phyloP scores from a whole-genome alignment of 2,329 filamentous ascomycete species.

The Aspergillus niger region DNA sequence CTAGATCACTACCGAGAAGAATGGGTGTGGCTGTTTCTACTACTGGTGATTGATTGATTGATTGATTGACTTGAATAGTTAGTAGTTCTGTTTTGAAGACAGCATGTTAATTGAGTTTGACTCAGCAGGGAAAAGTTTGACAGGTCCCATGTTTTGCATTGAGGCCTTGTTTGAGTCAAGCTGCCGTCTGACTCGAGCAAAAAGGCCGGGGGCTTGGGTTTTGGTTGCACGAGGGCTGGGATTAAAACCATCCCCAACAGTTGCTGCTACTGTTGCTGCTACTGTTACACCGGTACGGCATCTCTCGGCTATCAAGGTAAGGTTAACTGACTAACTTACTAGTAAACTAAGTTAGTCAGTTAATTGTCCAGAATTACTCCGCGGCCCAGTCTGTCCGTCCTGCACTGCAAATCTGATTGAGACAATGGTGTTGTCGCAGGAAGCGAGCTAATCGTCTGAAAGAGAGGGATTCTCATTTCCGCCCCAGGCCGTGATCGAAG shows the following conservation, averaged over 20 bases:
- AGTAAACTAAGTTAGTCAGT: background rate
- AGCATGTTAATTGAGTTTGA: background rate
- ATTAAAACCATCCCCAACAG: background rate
- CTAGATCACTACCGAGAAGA: too few relatives aligned
- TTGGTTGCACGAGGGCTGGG: background rate
- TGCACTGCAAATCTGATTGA: background rate
- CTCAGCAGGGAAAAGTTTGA: constrained; percentile 2
- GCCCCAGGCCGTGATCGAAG: background rate
- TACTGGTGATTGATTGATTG: too few relatives aligned
- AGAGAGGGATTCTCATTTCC: background rate
- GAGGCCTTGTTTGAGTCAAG: background rate
- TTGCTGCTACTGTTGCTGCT: too few relatives aligned
- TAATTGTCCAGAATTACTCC: background rate
- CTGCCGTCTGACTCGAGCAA: background rate
- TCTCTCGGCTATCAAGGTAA: constrained; percentile 1
- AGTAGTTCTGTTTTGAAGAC: too few relatives aligned
- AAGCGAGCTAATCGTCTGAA: constrained; percentile 5
- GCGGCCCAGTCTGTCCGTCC: background rate
- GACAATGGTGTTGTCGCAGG: constrained; percentile 5
- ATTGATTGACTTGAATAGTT: too few relatives aligned
- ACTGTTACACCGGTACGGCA: background rate
- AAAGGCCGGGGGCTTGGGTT: background rate
- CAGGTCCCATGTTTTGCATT: constrained; percentile 3
- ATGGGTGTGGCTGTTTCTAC: too few relatives aligned
- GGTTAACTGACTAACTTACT: background rate